Conservation (phyloP, 129 eudicot genomes). For the Helianthus tuberosus region DNA sequence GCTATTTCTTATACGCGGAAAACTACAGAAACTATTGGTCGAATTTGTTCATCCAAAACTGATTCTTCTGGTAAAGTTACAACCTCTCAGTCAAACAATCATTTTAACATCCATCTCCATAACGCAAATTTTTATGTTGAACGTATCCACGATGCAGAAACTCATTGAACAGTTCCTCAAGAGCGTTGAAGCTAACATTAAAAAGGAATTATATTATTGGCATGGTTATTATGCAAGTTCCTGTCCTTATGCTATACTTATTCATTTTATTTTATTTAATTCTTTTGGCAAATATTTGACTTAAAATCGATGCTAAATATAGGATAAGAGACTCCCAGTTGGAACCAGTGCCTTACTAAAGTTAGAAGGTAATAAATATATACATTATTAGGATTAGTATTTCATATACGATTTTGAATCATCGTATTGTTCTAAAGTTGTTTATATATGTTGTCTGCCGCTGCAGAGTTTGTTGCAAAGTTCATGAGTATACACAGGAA, state of each 20-base stretch:
- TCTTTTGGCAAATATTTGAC: slow-evolving; percentile 9
- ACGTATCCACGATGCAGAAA: slow-evolving; percentile 48
- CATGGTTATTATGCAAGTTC: slow-evolving; percentile 79
- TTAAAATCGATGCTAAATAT: slow-evolving; percentile 21
- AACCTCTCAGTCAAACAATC: slow-evolving; percentile 1
- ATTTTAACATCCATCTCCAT: slow-evolving; percentile 2
- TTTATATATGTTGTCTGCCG: background rate
- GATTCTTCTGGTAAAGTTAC: slow-evolving; percentile 60
- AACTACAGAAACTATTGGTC: slow-evolving; percentile 60
- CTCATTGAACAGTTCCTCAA: slow-evolving; percentile 78
- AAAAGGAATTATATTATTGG: slow-evolving; percentile 84
- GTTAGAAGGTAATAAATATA: slow-evolving; percentile 62
- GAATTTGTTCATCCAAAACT: slow-evolving; percentile 75
- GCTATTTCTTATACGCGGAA: slow-evolving; percentile 59
- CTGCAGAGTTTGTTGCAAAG: slow-evolving; percentile 80
- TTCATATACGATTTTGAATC: background rate
- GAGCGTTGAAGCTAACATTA: slow-evolving; percentile 55
- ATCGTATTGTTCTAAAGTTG: background rate
- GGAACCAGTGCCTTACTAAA: slow-evolving; percentile 79
- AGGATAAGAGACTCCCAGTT: slow-evolving; percentile 84
- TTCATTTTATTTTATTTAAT: background rate
- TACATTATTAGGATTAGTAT: background rate
- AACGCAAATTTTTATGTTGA: slow-evolving; percentile 8
- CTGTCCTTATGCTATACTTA: background rate
- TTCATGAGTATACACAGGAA: slow-evolving; percentile 85